Evolutionary conservation across 164 flowering plant species (phyloP).

Genomic region (Akebia trifoliata): DNA sequence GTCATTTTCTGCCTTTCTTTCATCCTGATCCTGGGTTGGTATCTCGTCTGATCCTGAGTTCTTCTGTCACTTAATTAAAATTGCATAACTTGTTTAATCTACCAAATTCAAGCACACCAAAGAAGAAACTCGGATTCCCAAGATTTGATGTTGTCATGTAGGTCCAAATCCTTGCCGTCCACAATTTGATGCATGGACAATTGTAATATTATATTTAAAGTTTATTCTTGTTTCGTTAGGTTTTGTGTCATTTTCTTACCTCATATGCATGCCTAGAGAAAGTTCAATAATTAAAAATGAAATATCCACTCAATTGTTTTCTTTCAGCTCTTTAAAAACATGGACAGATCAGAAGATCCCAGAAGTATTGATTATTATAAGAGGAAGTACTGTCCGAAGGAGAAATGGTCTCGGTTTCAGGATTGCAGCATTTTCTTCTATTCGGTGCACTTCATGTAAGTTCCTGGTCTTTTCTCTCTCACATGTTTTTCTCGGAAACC

Average conservation of each 20-base stretch:
- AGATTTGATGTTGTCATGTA: no score
- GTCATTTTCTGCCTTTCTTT: neutral
- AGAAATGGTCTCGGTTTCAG: slow-evolving; percentile 58
- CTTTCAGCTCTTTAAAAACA: slow-evolving; percentile 56
- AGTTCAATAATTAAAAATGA: neutral
- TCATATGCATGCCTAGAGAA: neutral
- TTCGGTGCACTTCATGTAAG: slow-evolving; percentile 34
- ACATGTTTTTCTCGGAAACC: neutral
- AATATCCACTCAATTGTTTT: neutral
- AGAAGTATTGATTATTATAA: slow-evolving; percentile 46
- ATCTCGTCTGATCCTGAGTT: no score
- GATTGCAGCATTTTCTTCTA: slow-evolving; percentile 66
- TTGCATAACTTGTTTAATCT: no score
- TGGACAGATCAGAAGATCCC: slow-evolving; percentile 36
- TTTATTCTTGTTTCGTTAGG: no score
- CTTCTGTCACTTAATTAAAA: no score
- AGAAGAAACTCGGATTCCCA: no score
- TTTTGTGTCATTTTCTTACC: neutral
- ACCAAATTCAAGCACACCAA: no score
- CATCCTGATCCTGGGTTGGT: no score
- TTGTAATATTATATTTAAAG: no score
- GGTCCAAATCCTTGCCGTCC: no score
- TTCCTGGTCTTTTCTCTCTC: neutral
- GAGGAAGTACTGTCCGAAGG: slow-evolving; percentile 61
- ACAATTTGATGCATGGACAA: no score